These are phyloP conservation scores for Parascedosporium putredinis DNA, from an alignment of 2,329 filamentous ascomycete genomes.

Conservation along the genomic window DNA sequence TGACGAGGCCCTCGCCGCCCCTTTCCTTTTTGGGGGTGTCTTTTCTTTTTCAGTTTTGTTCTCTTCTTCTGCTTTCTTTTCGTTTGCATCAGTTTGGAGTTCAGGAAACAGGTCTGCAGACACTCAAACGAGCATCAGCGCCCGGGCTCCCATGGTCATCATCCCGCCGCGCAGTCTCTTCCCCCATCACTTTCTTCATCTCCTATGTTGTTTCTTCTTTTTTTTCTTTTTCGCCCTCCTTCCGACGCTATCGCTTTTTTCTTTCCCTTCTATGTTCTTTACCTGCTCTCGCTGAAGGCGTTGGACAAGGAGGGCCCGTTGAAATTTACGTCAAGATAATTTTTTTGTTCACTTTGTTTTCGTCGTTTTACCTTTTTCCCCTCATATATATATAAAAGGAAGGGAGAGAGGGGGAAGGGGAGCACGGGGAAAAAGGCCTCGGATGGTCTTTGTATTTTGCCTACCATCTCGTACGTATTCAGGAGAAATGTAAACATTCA, in stretches of 20 bases:
- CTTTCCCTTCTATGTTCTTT: too few species aligned
- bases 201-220: background rate
- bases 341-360: too few species aligned
- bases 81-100: background rate
- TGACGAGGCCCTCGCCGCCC: too few species aligned
- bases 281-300: too few species aligned
- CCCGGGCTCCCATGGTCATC: too few species aligned
- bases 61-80: background rate
- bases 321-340: too few species aligned
- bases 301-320: too few species aligned
- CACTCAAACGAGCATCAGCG: too few species aligned
- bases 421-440: background rate
- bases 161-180: background rate
- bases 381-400: background rate
- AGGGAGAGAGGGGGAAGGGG: background rate
- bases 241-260: too few species aligned
- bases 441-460: too few species aligned
- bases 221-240: background rate
- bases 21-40: background rate
- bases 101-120: background rate
- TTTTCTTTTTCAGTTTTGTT: conserved; percentile 8
- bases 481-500: too few species aligned
- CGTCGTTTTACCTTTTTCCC: background rate
- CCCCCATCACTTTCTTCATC: background rate
- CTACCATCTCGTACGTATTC: too few species aligned